Evolutionary conservation across 805 yeast genomes (phyloP).

Genomic region (Starmera dryadoides): DNA sequence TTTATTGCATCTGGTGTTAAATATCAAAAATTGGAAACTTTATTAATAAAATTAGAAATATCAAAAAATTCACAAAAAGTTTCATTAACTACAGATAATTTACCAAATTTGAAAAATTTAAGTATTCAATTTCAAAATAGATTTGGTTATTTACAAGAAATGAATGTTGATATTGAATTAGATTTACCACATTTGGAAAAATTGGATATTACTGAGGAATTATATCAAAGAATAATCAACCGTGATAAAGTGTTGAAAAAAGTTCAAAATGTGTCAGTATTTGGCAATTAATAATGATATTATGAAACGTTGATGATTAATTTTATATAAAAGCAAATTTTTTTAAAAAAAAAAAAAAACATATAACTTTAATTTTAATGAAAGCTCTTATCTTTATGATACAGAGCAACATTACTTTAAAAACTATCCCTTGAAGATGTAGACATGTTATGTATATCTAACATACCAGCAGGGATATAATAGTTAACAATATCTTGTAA

Average conservation of each 20-base stretch:
- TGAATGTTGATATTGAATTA: slow-evolving; percentile 9
- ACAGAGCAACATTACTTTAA: too few relatives aligned
- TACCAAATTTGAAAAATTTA: slow-evolving; percentile 8
- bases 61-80: slow-evolving; percentile 5
- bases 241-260: too few relatives aligned
- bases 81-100: slow-evolving; percentile 3
- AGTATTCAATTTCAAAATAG: slow-evolving; percentile 10
- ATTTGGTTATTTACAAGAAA: slow-evolving; percentile 14
- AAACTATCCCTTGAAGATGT: too few relatives aligned
- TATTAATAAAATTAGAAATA: slow-evolving; percentile 1
- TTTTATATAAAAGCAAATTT: too few relatives aligned
- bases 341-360: too few relatives aligned
- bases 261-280: neutral
- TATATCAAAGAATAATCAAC: neutral
- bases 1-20: slow-evolving; percentile 1
- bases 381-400: too few relatives aligned
- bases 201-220: neutral
- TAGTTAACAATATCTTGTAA: neutral
- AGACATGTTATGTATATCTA: too few relatives aligned
- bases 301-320: too few relatives aligned
- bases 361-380: too few relatives aligned
- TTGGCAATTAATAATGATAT: too few relatives aligned
- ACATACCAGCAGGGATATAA: too few relatives aligned
- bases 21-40: slow-evolving; percentile 5
- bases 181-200: slow-evolving; percentile 1